Conservation (phyloP, 805 yeast genomes). For the Saccharomycopsis schoenii region DNA sequence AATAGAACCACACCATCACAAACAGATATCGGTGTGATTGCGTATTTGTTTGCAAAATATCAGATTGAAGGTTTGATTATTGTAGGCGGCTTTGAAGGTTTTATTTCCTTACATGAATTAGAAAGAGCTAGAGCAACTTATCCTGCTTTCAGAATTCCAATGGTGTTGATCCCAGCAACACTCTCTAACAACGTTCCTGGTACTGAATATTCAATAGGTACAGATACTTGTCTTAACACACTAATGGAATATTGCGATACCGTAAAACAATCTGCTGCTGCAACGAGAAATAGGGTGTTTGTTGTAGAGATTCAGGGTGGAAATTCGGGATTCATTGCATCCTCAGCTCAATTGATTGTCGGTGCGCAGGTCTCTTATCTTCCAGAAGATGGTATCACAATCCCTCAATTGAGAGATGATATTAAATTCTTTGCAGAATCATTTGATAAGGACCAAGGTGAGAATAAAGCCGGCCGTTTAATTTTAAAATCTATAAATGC, state of each 20-base stretch:
- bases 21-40: constrained; percentile 58
- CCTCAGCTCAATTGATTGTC: constrained; percentile 54
- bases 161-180: constrained; percentile 71
- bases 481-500: constrained; percentile 59
- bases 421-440: constrained; percentile 49
- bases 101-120: constrained; percentile 58
- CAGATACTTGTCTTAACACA: constrained; percentile 66
- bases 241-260: constrained; percentile 67
- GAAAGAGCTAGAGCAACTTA: constrained; percentile 48
- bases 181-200: constrained; percentile 78
- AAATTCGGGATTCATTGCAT: constrained; percentile 69
- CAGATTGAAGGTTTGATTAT: constrained; percentile 60
- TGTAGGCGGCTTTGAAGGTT: constrained; percentile 79
- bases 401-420: constrained; percentile 56
- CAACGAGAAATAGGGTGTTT: constrained; percentile 68
- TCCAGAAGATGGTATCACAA: constrained; percentile 59
- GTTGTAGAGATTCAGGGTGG: constrained; percentile 85
- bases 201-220: constrained; percentile 66
- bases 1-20: constrained; percentile 61
- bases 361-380: constrained; percentile 71
- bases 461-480: constrained; percentile 59
- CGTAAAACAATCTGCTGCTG: constrained; percentile 70
- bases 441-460: constrained; percentile 53
- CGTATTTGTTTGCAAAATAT: constrained; percentile 61
- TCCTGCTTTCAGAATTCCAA: constrained; percentile 69